Conservation (phyloP, 2,329 filamentous ascomycete genomes). For the Neofusicoccum cordaticola region DNA sequence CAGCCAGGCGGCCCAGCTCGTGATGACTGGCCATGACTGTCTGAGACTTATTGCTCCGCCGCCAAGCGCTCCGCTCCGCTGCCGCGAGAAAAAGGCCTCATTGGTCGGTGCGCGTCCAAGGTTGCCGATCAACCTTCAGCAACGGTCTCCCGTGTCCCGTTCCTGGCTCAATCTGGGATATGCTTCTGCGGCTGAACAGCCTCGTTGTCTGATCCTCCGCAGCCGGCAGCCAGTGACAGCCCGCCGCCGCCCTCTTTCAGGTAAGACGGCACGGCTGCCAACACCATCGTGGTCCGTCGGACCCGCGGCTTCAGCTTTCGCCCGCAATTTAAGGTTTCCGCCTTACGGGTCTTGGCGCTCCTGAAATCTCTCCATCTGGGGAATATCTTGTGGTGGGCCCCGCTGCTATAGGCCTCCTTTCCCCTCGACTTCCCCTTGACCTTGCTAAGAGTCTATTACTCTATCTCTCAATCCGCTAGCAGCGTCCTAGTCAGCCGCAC, state of each 20-base stretch:
- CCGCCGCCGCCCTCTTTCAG: not conserved
- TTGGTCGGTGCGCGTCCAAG: not conserved
- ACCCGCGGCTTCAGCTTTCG: not conserved
- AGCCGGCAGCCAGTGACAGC: not conserved
- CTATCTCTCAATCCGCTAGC: not conserved
- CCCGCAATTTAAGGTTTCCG: conserved; percentile 5
- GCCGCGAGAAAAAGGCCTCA: not conserved
- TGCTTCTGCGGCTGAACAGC: not conserved
- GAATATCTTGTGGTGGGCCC: not conserved
- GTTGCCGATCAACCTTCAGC: not conserved
- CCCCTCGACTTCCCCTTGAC: not conserved
- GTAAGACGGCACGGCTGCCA: not conserved
- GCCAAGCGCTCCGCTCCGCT: conserved; percentile 8
- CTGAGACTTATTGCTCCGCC: not conserved
- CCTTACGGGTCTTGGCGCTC: conserved; percentile 9
- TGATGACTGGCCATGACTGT: not conserved
- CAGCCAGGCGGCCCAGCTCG: not conserved
- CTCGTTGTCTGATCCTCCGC: not conserved
- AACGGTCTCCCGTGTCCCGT: not conserved
- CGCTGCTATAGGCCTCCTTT: not conserved
- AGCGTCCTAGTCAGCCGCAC: not conserved
- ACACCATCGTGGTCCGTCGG: not conserved
- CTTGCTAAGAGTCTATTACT: not conserved
- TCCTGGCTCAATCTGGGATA: not conserved
- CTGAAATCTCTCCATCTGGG: conserved; percentile 10